Conservation (phyloP, 129 eudicot species). For the Heracleum sosnowskyi region DNA sequence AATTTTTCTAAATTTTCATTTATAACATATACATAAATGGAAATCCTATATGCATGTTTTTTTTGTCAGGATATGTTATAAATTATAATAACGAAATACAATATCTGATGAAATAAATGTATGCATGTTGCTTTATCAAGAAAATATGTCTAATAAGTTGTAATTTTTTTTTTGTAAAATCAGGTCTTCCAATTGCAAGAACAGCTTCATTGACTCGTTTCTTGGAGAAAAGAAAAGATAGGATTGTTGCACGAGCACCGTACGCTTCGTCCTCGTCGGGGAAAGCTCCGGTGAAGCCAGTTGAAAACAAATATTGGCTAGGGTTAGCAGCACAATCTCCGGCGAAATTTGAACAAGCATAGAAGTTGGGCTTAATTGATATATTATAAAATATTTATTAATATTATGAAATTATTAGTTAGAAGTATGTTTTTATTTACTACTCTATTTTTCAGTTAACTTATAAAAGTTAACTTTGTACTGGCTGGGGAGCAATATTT, state of each 20-base stretch:
- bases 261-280: conserved; percentile 7
- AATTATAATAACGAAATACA: too few relatives aligned
- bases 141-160: background rate
- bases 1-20: background rate
- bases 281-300: conserved; percentile 18
- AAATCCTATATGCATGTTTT: background rate
- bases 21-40: background rate
- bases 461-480: conserved; percentile 1
- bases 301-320: conserved; percentile 33
- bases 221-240: conserved; percentile 65
- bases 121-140: too few relatives aligned
- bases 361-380: background rate
- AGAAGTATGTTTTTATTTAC: background rate
- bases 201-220: conserved; percentile 48
- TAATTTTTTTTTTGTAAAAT: background rate
- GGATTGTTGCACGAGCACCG: conserved; percentile 36
- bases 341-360: conserved; percentile 8
- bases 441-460: conserved; percentile 1
- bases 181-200: conserved; percentile 64
- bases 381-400: background rate
- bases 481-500: background rate
- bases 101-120: too few relatives aligned
- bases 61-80: too few relatives aligned
- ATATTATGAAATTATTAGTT: background rate
- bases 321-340: conserved; percentile 31